A percentile compares a stretch with the other conserved stretches of the same genome.
These are phyloP conservation scores for Sarocladium kiliense DNA, from an alignment of 2,329 filamentous ascomycete genomes.

Conservation along the genomic window DNA sequence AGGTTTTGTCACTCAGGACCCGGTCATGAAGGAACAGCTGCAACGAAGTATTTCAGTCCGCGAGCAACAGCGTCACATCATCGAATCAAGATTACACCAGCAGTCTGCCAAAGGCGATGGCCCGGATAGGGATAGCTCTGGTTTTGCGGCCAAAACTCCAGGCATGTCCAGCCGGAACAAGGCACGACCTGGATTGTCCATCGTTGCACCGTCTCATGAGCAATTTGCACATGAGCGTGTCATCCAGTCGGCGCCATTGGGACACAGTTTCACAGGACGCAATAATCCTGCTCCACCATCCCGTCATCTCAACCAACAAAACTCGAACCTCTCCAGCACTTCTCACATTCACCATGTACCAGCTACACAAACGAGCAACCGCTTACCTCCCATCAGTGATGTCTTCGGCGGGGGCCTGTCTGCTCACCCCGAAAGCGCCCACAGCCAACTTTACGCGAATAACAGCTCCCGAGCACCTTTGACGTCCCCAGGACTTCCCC, in stretches of 20 bases:
- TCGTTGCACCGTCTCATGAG: constrained; percentile 88
- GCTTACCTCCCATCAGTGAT: constrained; percentile 87
- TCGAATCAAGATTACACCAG: constrained; percentile 85
- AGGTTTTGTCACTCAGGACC: constrained; percentile 92
- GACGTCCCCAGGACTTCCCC: constrained; percentile 72
- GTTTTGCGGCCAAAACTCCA: constrained; percentile 64
- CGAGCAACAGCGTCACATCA: constrained; percentile 91
- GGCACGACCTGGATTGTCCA: constrained; percentile 75
- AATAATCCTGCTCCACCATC: constrained; percentile 72
- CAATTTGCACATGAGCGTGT: constrained; percentile 92
- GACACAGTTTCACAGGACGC: constrained; percentile 91
- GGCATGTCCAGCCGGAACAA: constrained; percentile 70
- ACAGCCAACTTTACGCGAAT: constrained; percentile 50
- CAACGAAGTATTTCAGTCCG: constrained; percentile 90
- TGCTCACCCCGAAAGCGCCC: constrained; percentile 51
- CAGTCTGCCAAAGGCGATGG: constrained; percentile 75
- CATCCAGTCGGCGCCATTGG: constrained; percentile 91
- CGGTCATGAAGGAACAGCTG: constrained; percentile 91
- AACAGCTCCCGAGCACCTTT: constrained; percentile 62
- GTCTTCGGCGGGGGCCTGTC: constrained; percentile 82
- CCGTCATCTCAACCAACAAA: constrained; percentile 74
- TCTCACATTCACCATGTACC: constrained; percentile 90
- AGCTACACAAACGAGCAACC: constrained; percentile 83
- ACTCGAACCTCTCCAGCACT: constrained; percentile 74
- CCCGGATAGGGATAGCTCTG: constrained; percentile 44